Base-by-base conservation (phyloP, 2,329 filamentous ascomycete species). In the Mycosphaerella sp. region DNA sequence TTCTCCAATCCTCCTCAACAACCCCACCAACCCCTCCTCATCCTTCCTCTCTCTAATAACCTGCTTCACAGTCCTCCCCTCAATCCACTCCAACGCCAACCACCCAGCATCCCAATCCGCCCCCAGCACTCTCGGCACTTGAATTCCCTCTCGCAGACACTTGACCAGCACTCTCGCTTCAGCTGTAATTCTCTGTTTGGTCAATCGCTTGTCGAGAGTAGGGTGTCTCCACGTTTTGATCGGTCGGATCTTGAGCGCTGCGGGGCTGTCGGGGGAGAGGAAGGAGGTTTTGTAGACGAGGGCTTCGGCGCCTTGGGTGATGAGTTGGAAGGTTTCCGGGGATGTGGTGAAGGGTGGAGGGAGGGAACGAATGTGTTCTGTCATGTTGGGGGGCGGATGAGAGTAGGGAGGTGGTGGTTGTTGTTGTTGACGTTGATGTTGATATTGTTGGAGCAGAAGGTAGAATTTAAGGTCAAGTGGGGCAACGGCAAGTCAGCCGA, bases 261-360 rank as follows among this genome's bases (percentile, higher is more conserved):
- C 86, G 12, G 85, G 80, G 8, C 80, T 75, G 50, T 75, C 68
- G 35, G 86, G 79, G 1, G 78, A 68, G 49, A 96, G 83, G 72
- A 88, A 94, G 49, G 81, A 84, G 14, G 88, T 91, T 69, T 83
- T 85, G 80, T 94, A 97, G 66, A 98, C 81, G 59, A 91, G 88
- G 54, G 88, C 90, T 80, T 98, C 93, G 67, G 93, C 93, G 72
- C 93, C 93, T 77, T 97, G 93, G 51, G 88, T 85, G 62, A 97
- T 81, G 64, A 95, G 86, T 43, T 67, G 70, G 57, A 88, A 82
- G 43, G 79, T 70, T 17, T 56, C 54, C 35, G 80, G 74, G 55
- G 79, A 74, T 67, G 79, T 79, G 73, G 81, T 75, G 70, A 89
- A 85, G 60, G 85, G 78, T 30, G 75, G 70, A 34, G 85, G 85